These are phyloP conservation scores for Thielaviopsis ethacetica DNA, from an alignment of 2,329 filamentous ascomycete genomes.

Conservation along the genomic window DNA sequence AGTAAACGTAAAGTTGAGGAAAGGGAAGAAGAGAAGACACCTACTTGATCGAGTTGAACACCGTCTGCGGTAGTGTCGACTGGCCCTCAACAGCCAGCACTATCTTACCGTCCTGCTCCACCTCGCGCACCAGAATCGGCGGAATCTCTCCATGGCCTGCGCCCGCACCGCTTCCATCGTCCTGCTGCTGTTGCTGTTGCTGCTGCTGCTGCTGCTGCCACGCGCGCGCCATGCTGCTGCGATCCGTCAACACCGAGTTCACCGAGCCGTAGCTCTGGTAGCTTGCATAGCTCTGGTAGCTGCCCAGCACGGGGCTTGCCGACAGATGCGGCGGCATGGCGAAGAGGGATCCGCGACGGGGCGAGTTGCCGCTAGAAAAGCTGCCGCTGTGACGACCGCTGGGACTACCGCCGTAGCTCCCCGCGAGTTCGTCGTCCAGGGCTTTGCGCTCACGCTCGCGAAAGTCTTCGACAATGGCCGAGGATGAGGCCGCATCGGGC, in stretches of 20 bases:
- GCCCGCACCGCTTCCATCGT: constrained; percentile 17
- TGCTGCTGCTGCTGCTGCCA: constrained; percentile 17
- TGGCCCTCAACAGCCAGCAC: constrained; percentile 77
- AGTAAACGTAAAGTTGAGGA: neutral
- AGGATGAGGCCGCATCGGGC: neutral
- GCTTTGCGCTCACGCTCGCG: constrained; percentile 32
- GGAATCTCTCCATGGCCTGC: constrained; percentile 42
- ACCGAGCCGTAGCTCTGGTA: constrained; percentile 33
- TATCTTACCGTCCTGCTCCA: constrained; percentile 75
- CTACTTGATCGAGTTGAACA: constrained; percentile 86
- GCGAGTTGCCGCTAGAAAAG: constrained; percentile 11
- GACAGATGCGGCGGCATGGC: constrained; percentile 43
- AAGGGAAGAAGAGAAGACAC: constrained; percentile 10
- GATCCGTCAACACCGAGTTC: constrained; percentile 4
- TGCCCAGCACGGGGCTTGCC: constrained; percentile 50
- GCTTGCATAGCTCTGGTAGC: neutral
- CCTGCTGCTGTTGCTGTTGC: constrained; percentile 16
- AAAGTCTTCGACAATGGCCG: constrained; percentile 17
- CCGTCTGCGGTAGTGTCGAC: constrained; percentile 86
- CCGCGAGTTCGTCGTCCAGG: constrained; percentile 26
- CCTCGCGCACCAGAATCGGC: constrained; percentile 72
- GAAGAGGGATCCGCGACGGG: constrained; percentile 34
- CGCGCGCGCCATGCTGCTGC: constrained; percentile 9
- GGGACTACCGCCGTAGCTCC: neutral
- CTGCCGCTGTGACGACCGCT: constrained; percentile 2